Base-by-base conservation (phyloP, 2,329 filamentous ascomycete genomes). In the Sphaerulina populicola region DNA sequence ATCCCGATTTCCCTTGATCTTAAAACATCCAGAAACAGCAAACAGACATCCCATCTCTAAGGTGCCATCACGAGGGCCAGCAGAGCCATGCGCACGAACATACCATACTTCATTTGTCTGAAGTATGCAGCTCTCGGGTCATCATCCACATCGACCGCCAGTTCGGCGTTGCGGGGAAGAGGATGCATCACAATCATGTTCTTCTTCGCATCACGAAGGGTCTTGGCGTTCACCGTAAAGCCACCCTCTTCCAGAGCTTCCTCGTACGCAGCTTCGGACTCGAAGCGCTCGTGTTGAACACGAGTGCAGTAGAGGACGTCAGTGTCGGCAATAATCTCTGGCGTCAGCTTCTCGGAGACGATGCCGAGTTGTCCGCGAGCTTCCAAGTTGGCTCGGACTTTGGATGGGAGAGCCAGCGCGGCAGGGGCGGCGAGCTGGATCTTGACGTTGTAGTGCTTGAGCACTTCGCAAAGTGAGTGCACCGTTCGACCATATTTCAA, bases 61-160 rank as follows among this genome's bases (percentile, higher is more conserved):
- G 72, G 72, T 51, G 77, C 82, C 86, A 98, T 85, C 70, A 97
- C 88, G 70, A 97, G 77, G 60, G 93, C 93, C 69, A 98, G 78
- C 73, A 98, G 74, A 62, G 93, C 93, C 93, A 98, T 98, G 69
- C 93, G 86, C 71, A 87, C 94, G 78, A 96, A 97, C 64, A 98
- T 80, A 63, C 93, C 93, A 73, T 97, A 96, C 73, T 85, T 82
- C 91, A 96, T 96, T 86, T 98, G 93, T 86, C 93, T 83, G 74
- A 98, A 98, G 76, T 98, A 98, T 50, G 93, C 91, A 53, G 93
- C 93, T 62, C 93, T 77, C 68, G 94, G 88, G 74, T 98, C 93
- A 73, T 94, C 95, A 72, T 98, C 93, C 44, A 98, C 89, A 75
- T 98, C 93, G 72, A 94, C 88, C 31, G 83, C 82, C 67, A 98